phyloP scores from a whole-genome alignment of 805 yeast genomes.

The Clavispora asparagi region DNA sequence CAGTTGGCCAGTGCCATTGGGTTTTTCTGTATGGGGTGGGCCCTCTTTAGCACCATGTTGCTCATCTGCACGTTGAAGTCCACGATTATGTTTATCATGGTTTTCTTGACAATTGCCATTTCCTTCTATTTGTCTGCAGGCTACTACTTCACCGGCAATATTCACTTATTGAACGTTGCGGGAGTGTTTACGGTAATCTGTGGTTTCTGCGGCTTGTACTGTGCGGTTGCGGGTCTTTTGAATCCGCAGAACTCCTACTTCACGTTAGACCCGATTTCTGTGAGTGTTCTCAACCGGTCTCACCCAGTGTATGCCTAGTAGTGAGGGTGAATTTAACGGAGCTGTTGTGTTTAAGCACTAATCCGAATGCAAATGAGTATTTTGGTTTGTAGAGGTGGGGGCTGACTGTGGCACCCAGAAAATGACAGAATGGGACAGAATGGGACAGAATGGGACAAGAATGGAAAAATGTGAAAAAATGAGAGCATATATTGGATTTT shows the following conservation, averaged over 20 bases:
- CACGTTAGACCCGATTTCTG: constrained; percentile 6
- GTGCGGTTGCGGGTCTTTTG: constrained; percentile 50
- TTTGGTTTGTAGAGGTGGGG: too few relatives aligned
- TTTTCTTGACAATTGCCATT: constrained; percentile 48
- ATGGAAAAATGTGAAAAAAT: too few relatives aligned
- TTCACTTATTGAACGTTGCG: constrained; percentile 47
- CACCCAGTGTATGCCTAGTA: neutral
- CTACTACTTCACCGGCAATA: constrained; percentile 44
- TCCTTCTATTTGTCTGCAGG: constrained; percentile 53
- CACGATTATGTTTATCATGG: constrained; percentile 55
- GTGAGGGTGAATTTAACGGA: too few relatives aligned
- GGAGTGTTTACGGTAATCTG: constrained; percentile 58
- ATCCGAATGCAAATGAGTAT: too few relatives aligned
- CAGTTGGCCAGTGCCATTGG: constrained; percentile 50
- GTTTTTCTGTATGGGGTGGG: constrained; percentile 58
- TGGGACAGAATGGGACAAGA: too few relatives aligned
- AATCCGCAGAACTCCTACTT: constrained; percentile 12
- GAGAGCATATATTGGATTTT: too few relatives aligned
- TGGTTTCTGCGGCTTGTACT: constrained; percentile 57
- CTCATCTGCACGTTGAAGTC: constrained; percentile 55
- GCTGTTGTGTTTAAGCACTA: too few relatives aligned
- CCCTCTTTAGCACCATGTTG: constrained; percentile 53
- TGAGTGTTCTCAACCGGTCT: constrained; percentile 46
- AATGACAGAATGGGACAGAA: too few relatives aligned
- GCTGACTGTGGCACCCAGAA: too few relatives aligned